Evolutionary conservation across 805 yeast species (phyloP), one percentile per base, ranked within the genome.

Genomic region (Candida broadrunensis): DNA sequence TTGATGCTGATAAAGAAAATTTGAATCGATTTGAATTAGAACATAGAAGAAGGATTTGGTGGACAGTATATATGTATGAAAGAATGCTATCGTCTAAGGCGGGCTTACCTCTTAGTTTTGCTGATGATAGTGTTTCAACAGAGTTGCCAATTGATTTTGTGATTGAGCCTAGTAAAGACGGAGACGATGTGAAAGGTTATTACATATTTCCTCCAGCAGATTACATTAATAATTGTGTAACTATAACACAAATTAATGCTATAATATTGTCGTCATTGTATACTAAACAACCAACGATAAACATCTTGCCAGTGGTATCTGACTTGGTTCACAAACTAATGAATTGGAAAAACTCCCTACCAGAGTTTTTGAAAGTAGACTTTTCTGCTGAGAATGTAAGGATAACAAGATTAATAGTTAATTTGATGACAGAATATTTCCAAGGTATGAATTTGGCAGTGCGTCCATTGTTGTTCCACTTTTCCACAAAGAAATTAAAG

Each of bases 21-120:
- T 50, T 77, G 36, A 72, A 72, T 47, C 54, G 80, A 25, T 76
- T 71, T 49, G 81, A 78, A 45, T 55, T 78, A 43, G 83, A 78
- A 43, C 83, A 78, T 52, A 44, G 75, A 45, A 55, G 75, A 43
- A 53, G 75, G 41, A 59, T 70, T 12, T 70, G 75, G 75, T 70
- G 75, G 75, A 70, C 75, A 1, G 75, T 70, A 5, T 70, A 70
- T 51, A 70, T 70, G 75, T 70, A 70, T 43, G 76, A 78, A 63
- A 65, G 91, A 59, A 85, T 85, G 91, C 61, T 85, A 31, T 83
- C 88, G 5, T 83, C 90, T 11, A 85, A 85, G 53, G 90, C 90
- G 0, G 95, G 95, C 1, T 62, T 85, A 19, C 95, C 95, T 0
- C 58, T 85, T 33, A 80, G 88, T 39, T 75, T 90, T 44, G 83